A percentile compares a stretch with the other conserved stretches of the same genome.
Conservation (phyloP, 768 basidiomycete genomes). For the Collybiopsis confluens region DNA sequence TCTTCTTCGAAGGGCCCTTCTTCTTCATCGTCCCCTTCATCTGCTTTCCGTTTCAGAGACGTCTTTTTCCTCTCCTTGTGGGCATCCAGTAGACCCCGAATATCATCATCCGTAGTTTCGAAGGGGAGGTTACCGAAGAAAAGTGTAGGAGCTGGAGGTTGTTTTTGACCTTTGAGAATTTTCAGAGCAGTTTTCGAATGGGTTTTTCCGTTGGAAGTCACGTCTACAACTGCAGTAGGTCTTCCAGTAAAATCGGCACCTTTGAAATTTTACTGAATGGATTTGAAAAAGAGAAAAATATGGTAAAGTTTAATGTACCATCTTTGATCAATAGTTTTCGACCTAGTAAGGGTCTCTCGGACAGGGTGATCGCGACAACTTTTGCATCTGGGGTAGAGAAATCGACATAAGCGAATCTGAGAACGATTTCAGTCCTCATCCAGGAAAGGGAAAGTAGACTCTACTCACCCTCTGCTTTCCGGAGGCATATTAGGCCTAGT, state of each 20-base stretch:
- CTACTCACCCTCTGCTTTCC: slow-evolving; percentile 76
- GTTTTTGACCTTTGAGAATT: slow-evolving; percentile 74
- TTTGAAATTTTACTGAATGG: slow-evolving; percentile 23
- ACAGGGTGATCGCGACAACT: slow-evolving; percentile 66
- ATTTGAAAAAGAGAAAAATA: slow-evolving; percentile 7
- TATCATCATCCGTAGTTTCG: slow-evolving; percentile 75
- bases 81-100: slow-evolving; percentile 69
- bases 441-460: too few relatives aligned
- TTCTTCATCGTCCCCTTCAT: slow-evolving; percentile 24
- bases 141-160: slow-evolving; percentile 77
- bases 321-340: slow-evolving; percentile 91
- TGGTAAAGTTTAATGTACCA: slow-evolving; percentile 40
- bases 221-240: slow-evolving; percentile 44
- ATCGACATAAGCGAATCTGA: slow-evolving; percentile 97
- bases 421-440: too few relatives aligned
- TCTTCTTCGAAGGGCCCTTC: slow-evolving; percentile 25
- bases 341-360: slow-evolving; percentile 81
- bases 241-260: slow-evolving; percentile 74
- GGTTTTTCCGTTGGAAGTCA: slow-evolving; percentile 11
- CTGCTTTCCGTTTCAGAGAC: neutral
- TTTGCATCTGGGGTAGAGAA: slow-evolving; percentile 79
- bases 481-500: slow-evolving; percentile 42
- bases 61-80: slow-evolving; percentile 43
- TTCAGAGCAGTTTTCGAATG: slow-evolving; percentile 69
- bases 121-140: slow-evolving; percentile 95